These are phyloP conservation scores for Thelonectria olida DNA, from an alignment of 2,329 filamentous ascomycete species.

Conservation along the genomic window DNA sequence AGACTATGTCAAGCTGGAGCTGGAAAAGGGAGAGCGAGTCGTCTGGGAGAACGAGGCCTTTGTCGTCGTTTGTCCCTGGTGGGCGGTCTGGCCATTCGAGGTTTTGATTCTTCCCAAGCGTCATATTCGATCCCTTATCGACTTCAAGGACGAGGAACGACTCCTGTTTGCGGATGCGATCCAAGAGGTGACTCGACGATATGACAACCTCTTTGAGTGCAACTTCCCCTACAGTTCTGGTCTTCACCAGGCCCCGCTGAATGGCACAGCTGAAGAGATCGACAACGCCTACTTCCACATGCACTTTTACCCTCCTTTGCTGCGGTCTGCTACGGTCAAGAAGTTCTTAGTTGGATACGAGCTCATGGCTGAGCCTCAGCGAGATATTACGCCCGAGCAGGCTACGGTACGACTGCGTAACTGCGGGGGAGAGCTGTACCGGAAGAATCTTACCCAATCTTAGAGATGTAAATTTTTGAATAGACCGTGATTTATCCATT, in stretches of 20 bases:
- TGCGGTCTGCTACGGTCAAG: slow-evolving; percentile 90
- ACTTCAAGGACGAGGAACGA: slow-evolving; percentile 78
- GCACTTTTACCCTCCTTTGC: slow-evolving; percentile 95
- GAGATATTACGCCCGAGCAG: slow-evolving; percentile 97
- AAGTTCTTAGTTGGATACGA: slow-evolving; percentile 98
- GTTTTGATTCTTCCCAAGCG: slow-evolving; percentile 87
- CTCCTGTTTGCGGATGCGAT: slow-evolving; percentile 82
- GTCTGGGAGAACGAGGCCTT: slow-evolving; percentile 90
- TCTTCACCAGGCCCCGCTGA: slow-evolving; percentile 92
- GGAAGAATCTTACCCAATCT: slow-evolving; percentile 60
- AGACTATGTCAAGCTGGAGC: slow-evolving; percentile 88
- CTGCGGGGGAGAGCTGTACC: slow-evolving; percentile 85
- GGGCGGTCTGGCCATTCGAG: slow-evolving; percentile 98
- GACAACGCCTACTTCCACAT: slow-evolving; percentile 93
- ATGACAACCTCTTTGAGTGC: slow-evolving; percentile 97
- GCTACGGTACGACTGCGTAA: slow-evolving; percentile 80
- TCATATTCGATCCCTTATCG: slow-evolving; percentile 85
- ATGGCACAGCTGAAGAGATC: slow-evolving; percentile 82
- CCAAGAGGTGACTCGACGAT: slow-evolving; percentile 87
- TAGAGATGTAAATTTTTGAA: slow-evolving; percentile 24
- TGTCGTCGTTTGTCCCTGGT: slow-evolving; percentile 93
- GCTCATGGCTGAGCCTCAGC: slow-evolving; percentile 95
- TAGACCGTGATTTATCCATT: neutral
- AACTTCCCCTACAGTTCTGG: slow-evolving; percentile 97
- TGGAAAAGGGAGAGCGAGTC: slow-evolving; percentile 82